Percentiles rank a stretch among this genome's conserved stretches.
Conservation (phyloP, 2,329 filamentous ascomycete genomes). For the Verticillium nonalfalfae region DNA sequence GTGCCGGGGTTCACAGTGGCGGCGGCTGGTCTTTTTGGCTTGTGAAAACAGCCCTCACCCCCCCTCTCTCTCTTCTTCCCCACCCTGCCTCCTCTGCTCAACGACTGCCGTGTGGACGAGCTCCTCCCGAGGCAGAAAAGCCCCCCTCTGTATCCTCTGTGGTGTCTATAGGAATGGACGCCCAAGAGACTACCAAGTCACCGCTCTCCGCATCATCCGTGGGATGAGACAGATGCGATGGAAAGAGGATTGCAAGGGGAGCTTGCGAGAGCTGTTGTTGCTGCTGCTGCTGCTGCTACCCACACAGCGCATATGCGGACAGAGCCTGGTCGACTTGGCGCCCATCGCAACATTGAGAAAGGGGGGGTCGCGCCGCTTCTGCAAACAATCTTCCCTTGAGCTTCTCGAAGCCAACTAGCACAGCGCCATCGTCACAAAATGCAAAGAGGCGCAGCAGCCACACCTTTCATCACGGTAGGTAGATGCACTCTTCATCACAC, state of each 20-base stretch:
- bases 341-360: not conserved
- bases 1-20: not conserved
- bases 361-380: not conserved
- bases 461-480: not conserved
- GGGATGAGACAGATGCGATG: not conserved
- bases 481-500: not conserved
- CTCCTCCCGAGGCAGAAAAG: not conserved
- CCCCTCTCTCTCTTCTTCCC: not conserved
- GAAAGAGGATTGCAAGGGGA: not conserved
- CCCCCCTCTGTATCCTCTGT: not conserved
- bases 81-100: not conserved
- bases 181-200: not conserved
- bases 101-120: not conserved
- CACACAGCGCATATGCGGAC: not conserved
- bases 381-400: not conserved
- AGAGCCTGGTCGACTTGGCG: not conserved
- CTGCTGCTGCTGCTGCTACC: not conserved
- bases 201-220: not conserved
- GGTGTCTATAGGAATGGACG: not conserved
- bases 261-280: not conserved
- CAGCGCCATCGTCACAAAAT: not conserved
- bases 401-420: constrained; percentile 2
- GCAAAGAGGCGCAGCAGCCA: not conserved
- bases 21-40: not conserved
- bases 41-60: not conserved